Evolutionary conservation across 257 asterid genomes (phyloP).

Genomic region (Solanum lycopersicoides): DNA sequence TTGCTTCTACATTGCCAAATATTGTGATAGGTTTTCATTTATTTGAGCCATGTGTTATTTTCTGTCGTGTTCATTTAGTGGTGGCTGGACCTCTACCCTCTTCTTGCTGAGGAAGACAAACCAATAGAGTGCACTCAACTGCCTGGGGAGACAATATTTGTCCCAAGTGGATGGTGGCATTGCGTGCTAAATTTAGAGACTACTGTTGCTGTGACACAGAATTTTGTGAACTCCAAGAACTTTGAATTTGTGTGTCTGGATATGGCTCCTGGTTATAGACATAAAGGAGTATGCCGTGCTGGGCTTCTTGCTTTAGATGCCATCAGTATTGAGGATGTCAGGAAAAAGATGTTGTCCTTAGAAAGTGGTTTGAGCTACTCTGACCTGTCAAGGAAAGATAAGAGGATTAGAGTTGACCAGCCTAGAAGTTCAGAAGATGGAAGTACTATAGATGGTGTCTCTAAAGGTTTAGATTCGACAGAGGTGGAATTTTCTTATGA

Average conservation of each 20-base stretch:
- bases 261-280: constrained; percentile 95
- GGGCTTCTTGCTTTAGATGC: constrained; percentile 93
- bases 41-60: neutral
- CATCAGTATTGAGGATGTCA: constrained; percentile 26
- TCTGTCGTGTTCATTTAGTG: constrained; percentile 39
- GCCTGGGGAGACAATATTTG: constrained; percentile 96
- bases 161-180: constrained; percentile 99
- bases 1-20: neutral
- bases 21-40: neutral
- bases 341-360: constrained; percentile 9
- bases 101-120: constrained; percentile 74
- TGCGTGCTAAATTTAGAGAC: constrained; percentile 94
- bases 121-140: constrained; percentile 96
- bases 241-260: constrained; percentile 88
- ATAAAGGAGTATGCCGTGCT: constrained; percentile 93
- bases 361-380: constrained; percentile 30
- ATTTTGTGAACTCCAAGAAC: constrained; percentile 79
- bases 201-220: constrained; percentile 87
- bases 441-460: constrained; percentile 13
- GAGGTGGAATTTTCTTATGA: constrained; percentile 61
- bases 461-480: constrained; percentile 10
- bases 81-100: constrained; percentile 99
- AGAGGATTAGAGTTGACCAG: constrained; percentile 41
- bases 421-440: constrained; percentile 18
- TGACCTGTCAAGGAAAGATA: constrained; percentile 56